Evolutionary conservation across 495 filamentous ascomycete genomes (phyloP), one percentile per base, ranked within the genome.

Genomic region (Penicillium goetzii): DNA sequence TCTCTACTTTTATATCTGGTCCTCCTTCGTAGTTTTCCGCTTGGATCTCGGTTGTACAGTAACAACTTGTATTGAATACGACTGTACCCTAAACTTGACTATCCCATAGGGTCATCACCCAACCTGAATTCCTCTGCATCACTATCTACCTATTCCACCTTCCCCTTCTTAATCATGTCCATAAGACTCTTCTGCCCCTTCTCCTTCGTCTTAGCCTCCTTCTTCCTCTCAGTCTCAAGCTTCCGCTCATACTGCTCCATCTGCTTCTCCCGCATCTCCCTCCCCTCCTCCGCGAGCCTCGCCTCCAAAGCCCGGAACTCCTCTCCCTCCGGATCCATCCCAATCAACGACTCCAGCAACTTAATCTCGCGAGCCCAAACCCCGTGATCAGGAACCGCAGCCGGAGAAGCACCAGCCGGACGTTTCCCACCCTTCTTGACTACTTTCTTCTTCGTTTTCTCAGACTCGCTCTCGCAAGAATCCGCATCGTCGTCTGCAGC

Each of bases 311-410:
- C 73, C 60, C 76, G 72, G 70, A 97, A 97, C 67, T 89, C 85
- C 30, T 84, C 81, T 28, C 85, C 81, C 12, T 92, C 88, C 3
- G 82, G 75, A 73, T 95, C 87, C 83, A 90, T 90, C 19, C 89
- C 96, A 60, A 97, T 91, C 52, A 99, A 74, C 15, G 87, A 87
- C 75, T 99, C 95, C 6, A 99, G 82, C 54, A 97, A 74, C 73
- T 96, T 96, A 66, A 95, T 93, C 76, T 96, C 92, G 51, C 86
- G 81, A 3, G 91, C 91, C 92, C 92, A 95, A 10, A 92, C 81
- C 32, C 83, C 80, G 63, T 86, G 90, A 66, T 96, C 92, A 45
- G 91, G 86, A 34, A 88, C 78, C 34, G 74, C 74, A 36, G 71
- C 50, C 11, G 68, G 61, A 5, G 66, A 67, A 0, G 72, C 64